phyloP scores from a whole-genome alignment of 1,284 basidiomycete species.

The Puccinia hordei region DNA sequence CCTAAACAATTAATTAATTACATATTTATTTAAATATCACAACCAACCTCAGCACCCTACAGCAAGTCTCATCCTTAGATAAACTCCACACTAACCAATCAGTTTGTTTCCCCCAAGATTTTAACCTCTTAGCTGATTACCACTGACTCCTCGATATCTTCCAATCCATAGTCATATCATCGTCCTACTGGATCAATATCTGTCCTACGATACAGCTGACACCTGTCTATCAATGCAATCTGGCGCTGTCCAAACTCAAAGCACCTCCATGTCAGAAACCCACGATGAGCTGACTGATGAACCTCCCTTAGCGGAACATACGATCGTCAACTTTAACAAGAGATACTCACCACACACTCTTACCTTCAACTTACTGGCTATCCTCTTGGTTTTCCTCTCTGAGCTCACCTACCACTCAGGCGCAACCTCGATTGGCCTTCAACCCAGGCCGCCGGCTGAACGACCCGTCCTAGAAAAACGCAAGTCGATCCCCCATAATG shows the following conservation, averaged over 20 bases:
- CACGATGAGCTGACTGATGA: conserved; percentile 13
- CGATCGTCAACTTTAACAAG: background rate
- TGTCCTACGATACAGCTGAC: too few relatives aligned
- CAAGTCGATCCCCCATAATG: conserved; percentile 3
- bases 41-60: too few relatives aligned
- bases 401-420: background rate
- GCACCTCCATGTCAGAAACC: conserved; percentile 3
- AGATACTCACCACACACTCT: background rate
- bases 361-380: background rate
- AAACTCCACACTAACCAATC: too few relatives aligned
- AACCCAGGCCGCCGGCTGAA: background rate
- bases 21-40: too few relatives aligned
- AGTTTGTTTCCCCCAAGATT: too few relatives aligned
- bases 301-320: background rate
- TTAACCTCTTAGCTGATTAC: too few relatives aligned
- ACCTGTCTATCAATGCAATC: background rate
- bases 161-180: too few relatives aligned
- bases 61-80: too few relatives aligned
- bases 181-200: background rate
- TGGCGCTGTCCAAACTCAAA: background rate
- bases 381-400: background rate
- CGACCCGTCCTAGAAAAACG: background rate
- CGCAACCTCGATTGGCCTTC: background rate
- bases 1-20: too few relatives aligned
- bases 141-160: too few relatives aligned